Percentiles rank a stretch among this genome's conserved stretches.
Conservation (phyloP, 495 filamentous ascomycete species). For the Penicillium nucicola region DNA sequence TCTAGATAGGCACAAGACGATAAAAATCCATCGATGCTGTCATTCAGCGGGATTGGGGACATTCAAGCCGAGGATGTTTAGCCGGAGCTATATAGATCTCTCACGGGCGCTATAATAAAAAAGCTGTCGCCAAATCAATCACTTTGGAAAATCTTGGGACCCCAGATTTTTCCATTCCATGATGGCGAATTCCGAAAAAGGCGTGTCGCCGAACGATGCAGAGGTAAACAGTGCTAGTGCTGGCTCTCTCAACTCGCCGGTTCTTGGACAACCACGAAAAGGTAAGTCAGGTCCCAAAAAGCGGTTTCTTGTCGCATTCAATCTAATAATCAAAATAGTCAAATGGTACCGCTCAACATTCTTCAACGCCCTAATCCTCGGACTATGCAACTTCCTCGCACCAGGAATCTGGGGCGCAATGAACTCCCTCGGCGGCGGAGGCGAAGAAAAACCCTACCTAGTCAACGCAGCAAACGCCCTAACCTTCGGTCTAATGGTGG, state of each 20-base stretch:
- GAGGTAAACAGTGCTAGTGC: conserved; percentile 9
- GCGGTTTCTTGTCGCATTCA: neutral
- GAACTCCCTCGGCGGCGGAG: conserved; percentile 67
- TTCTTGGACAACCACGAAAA: conserved; percentile 9
- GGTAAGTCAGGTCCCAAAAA: conserved; percentile 23
- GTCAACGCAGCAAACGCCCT: conserved; percentile 69
- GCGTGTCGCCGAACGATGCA: conserved; percentile 16
- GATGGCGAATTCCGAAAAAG: conserved; percentile 21
- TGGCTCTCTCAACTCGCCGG: conserved; percentile 1
- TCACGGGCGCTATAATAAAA: neutral
- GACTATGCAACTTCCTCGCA: conserved; percentile 59
- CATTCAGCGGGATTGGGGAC: conserved; percentile 11
- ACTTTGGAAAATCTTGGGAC: neutral
- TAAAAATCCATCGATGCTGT: conserved; percentile 8
- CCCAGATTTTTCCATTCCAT: too few relatives aligned
- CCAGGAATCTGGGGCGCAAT: conserved; percentile 69
- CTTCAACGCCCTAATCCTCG: conserved; percentile 62
- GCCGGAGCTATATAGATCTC: conserved; percentile 3
- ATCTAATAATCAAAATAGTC: conserved; percentile 28
- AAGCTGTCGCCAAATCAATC: neutral
- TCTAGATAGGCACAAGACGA: neutral
- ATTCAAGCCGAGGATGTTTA: neutral
- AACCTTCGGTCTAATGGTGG: conserved; percentile 63
- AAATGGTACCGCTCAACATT: conserved; percentile 64
- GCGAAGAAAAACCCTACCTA: conserved; percentile 57